Base-by-base conservation (phyloP, 169 alveolate genomes). In the Eimeria nieschulzi region DNA sequence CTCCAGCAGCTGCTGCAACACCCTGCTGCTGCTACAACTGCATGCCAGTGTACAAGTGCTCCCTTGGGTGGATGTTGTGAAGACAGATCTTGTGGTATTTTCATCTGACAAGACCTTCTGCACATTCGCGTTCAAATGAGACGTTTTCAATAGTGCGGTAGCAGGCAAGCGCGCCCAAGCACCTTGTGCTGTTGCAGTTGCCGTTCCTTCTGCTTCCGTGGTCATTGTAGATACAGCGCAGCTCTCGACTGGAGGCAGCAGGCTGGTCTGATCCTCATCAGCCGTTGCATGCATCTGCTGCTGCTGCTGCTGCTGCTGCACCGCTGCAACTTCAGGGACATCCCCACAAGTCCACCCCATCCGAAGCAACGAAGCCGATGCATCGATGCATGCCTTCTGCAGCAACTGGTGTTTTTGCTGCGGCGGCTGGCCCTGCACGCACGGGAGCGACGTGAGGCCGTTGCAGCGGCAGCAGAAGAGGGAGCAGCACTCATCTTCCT, bases 381-480 rank as follows among this genome's bases (percentile, higher is more conserved):
- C 93, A 23, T 88, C 88, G 46, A 59, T 53, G 72, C 93, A 88
- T 25, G 93, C 93, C 13, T n/a, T 26, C n/a, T 51, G n/a, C 53
- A 88, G 78, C 12, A 72, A 51, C 54, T 51, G 85, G 19, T 61
- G 70, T 59, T 86, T 75, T 6, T 55, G 56, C 5, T 56, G 70
- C 56, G 19, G 64, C n/a, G 79, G 66, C 78, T 46, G 39, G 15
- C 84, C 75, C 39, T 51, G 53, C 9, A 86, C 7, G 17, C 25
- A 23, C 6, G 93, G 93, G 9, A 76, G 54, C 53, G 93, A n/a
- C 7, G 93, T 76, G 51, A 88, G 73, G 46, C 93, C 93, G 21
- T 82, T 88, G 83, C 93, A 88, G 10, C 61, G 83, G 83, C 93
- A 88, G 80, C 93, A 88, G 54, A 88, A 64, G 23, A 59, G 64